These are phyloP conservation scores for Aspergillus proliferans DNA, from an alignment of 2,329 filamentous ascomycete species.

Conservation along the genomic window DNA sequence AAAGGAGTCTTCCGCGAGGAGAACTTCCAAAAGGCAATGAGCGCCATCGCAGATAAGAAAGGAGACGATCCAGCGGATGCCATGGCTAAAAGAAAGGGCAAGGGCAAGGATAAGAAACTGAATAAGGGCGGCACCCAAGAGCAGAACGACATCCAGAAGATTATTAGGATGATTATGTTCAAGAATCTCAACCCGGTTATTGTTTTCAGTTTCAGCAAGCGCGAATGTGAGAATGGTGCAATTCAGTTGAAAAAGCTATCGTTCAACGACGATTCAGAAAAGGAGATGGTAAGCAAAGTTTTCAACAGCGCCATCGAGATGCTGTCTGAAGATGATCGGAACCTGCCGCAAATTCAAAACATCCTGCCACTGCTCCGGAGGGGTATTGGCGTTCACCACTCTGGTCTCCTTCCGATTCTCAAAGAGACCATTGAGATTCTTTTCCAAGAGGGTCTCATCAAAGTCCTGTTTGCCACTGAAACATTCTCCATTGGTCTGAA, in stretches of 20 bases:
- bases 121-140: conserved; percentile 75
- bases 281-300: conserved; percentile 87
- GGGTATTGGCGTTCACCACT: conserved; percentile 96
- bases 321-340: conserved; percentile 83
- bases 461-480: conserved; percentile 95
- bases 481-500: conserved; percentile 98
- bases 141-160: conserved; percentile 86
- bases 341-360: conserved; percentile 82
- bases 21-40: conserved; percentile 96
- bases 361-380: conserved; percentile 81
- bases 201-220: conserved; percentile 98
- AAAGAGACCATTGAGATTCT: conserved; percentile 99
- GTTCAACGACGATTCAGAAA: conserved; percentile 96
- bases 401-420: conserved; percentile 84
- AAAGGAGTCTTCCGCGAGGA: conserved; percentile 94
- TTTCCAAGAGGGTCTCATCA: conserved; percentile 96
- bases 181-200: conserved; percentile 98
- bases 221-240: conserved; percentile 87
- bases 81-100: conserved; percentile 74
- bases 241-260: conserved; percentile 78
- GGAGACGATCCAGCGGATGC: conserved; percentile 76
- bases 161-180: conserved; percentile 97
- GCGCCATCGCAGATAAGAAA: conserved; percentile 78
- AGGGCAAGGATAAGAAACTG: conserved; percentile 83
- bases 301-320: conserved; percentile 91